phyloP scores from a whole-genome alignment of 768 basidiomycete species.

The Hygrophorus russula region DNA sequence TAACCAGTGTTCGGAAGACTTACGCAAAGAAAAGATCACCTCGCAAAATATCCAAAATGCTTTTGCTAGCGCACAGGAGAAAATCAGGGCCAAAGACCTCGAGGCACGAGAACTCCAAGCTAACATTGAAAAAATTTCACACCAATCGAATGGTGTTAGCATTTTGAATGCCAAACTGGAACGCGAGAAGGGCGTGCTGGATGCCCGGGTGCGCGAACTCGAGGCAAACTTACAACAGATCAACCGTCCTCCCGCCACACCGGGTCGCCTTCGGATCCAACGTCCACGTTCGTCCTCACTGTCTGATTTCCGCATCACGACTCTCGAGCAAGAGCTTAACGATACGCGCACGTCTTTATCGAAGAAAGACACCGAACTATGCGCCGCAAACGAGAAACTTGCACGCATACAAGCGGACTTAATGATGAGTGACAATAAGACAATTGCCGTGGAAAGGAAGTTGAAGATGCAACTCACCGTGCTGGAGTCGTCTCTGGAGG shows the following conservation, averaged over 20 bases:
- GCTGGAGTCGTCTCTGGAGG: constrained; percentile 33
- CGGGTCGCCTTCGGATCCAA: constrained; percentile 21
- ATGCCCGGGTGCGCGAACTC: constrained; percentile 48
- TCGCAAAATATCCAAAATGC: constrained; percentile 42
- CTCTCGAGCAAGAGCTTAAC: constrained; percentile 45
- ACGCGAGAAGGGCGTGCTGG: constrained; percentile 46
- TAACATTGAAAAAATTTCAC: constrained; percentile 42
- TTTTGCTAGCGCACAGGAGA: constrained; percentile 35
- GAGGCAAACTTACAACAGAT: constrained; percentile 30
- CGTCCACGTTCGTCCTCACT: constrained; percentile 52
- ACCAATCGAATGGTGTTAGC: constrained; percentile 36
- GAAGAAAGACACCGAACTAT: constrained; percentile 34
- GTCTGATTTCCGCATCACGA: constrained; percentile 35
- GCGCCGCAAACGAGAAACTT: constrained; percentile 33
- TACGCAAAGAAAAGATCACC: constrained; percentile 41
- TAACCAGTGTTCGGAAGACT: constrained; percentile 37
- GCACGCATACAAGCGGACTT: constrained; percentile 36
- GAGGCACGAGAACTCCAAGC: constrained; percentile 44
- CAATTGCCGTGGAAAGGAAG: constrained; percentile 39
- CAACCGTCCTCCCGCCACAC: constrained; percentile 15
- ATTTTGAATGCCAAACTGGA: constrained; percentile 34
- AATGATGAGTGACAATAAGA: constrained; percentile 47
- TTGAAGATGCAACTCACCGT: constrained; percentile 31
- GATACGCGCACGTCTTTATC: constrained; percentile 32
- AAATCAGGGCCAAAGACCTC: constrained; percentile 37